phyloP scores from a whole-genome alignment of 805 yeast species.

The Alloascoidea hylecoeti region DNA sequence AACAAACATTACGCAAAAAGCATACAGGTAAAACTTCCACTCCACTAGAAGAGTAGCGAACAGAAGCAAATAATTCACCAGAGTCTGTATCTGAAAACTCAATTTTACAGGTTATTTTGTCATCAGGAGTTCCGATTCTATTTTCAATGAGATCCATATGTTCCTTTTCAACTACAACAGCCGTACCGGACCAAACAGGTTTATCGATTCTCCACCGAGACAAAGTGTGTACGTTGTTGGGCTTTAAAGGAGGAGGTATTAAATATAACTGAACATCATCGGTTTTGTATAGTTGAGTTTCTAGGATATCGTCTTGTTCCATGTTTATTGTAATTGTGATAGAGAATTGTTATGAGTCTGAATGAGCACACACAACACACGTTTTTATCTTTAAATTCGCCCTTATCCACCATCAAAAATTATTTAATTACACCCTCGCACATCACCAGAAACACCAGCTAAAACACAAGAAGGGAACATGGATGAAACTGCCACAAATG shows the following conservation, averaged over 20 bases:
- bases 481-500: not conserved
- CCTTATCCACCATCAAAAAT: not conserved
- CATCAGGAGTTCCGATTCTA: slow-evolving; percentile 1
- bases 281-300: not conserved
- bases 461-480: not conserved
- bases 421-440: not conserved
- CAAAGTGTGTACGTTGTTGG: not conserved
- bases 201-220: slow-evolving; percentile 18
- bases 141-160: slow-evolving; percentile 1
- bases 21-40: slow-evolving; percentile 17
- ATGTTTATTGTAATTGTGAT: not conserved
- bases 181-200: slow-evolving; percentile 21
- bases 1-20: slow-evolving; percentile 18
- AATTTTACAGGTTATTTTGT: slow-evolving; percentile 12
- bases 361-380: not conserved
- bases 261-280: not conserved
- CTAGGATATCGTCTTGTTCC: not conserved
- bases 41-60: slow-evolving; percentile 18
- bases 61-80: slow-evolving; percentile 20
- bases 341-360: not conserved
- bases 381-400: not conserved
- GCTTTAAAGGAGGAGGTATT: not conserved
- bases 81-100: slow-evolving; percentile 14
- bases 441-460: not conserved
- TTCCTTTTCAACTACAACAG: slow-evolving; percentile 16